Base-by-base conservation (phyloP, 2,329 filamentous ascomycete species). In the Xylariaceae sp. region DNA sequence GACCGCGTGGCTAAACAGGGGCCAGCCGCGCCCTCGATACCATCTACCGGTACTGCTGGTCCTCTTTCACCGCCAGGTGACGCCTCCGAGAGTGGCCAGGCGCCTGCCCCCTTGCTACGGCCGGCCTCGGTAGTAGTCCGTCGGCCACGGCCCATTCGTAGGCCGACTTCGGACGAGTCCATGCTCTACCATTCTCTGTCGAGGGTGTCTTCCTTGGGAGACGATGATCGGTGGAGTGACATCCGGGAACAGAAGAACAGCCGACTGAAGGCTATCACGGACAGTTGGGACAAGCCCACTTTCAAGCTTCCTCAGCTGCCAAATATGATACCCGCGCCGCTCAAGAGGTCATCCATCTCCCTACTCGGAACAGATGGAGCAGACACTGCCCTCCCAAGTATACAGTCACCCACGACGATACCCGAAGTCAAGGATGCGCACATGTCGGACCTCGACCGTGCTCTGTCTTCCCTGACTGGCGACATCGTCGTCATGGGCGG, bases 401-500 rank as follows among this genome's bases (percentile, higher is more conserved):
- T 40, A 4, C 4, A 33, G n/a, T 46, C 46, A 19, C 32, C 46
- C 11, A 36, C 40, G 8, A 36, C 42, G 3, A 31, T 43, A 5
- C 25, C 43, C 12, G 44, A 53, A 16, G 13, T 24, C 3, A 63
- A 51, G 33, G 56, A 52, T 21, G 46, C 35, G 19, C 46, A 46
- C 11, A 33, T 57, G 14, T 53, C 55, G 5, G 56, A 58, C 49
- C 55, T 77, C 42, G 70, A 80, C 50, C 67, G 56, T 12, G 64
- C 67, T 52, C 52, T 94, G 29, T 77, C 82, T 29, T 65, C 76
- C 5, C 63, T 94, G 15, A 84, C 78, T 0, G 89, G 90, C 1
- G 90, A 96, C 52, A 57, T 96, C 6, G 86, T 96, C 6, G 69
- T 95, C 19, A 71, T 96, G 52, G 90, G 90, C 14, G 90, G 90